Evolutionary conservation across 2,329 filamentous ascomycete species (phyloP), one percentile per base, ranked within the genome.

Genomic region (Fusarium kyushuense): DNA sequence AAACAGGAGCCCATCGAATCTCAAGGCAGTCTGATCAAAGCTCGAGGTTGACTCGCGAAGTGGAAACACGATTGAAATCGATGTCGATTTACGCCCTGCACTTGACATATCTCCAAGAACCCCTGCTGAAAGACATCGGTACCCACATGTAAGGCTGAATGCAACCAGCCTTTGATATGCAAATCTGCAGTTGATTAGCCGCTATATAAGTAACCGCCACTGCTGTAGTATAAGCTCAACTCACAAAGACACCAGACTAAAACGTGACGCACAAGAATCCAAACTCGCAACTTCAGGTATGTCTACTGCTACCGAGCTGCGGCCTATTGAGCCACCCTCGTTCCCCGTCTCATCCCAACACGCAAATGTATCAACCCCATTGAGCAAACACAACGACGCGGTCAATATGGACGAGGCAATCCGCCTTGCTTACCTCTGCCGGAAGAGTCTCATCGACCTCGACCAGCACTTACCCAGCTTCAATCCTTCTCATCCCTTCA

Each of bases 271-370:
- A 46, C 41, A 35, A 23, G 33, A 12, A 36, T 29, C 9, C 16
- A 27, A 33, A 56, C 13, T 17, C 16, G 38, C 30, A 10, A 49
- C 5, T 30, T 59, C 51, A 54, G 58, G 19, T 35, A 78, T 79
- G 77, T 75, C 76, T 51, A 72, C 77, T 17, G 77, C 77, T 51
- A 77, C 76, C 25, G 73, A 77, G n/a, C 41, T 78, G 13, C 65
- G 72, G 54, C 49, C 68, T 35, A 51, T 54, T 25, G 61, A 69
- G 54, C 65, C 70, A 21, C 67, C 72, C 16, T 59, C 72, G 13
- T 64, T 57, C 9, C 65, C 70, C 8, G 33, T 54, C 16, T 29
- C 36, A 33, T 38, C 27, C 21, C 54, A 59, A 32, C 41, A 46
- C 17, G 46, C 30, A 33, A 30, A 46, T 19, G 51, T 46, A 58